These are phyloP conservation scores for Furcasterigmium sp. DNA, from an alignment of 2,329 filamentous ascomycete genomes.

Conservation along the genomic window DNA sequence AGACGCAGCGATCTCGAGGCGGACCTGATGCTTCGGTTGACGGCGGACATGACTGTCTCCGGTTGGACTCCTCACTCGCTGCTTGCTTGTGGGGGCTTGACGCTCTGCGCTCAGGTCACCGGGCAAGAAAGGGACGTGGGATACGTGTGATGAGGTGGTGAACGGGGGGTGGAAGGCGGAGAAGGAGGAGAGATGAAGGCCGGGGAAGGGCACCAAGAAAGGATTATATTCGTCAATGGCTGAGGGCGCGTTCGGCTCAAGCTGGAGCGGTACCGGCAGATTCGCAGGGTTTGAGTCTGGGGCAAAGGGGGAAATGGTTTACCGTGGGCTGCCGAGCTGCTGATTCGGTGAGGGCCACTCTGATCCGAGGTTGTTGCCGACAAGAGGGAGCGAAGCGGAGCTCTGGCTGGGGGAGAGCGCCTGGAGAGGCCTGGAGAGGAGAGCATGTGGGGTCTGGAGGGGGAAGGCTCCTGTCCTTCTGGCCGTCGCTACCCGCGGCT, in stretches of 20 bases:
- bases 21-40: constrained; percentile 48
- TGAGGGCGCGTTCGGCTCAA: neutral
- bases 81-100: too few relatives aligned
- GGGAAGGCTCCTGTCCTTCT: too few relatives aligned
- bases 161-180: constrained; percentile 1
- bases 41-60: constrained; percentile 44
- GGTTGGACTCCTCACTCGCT: too few relatives aligned
- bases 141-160: neutral
- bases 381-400: neutral
- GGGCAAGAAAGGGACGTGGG: neutral
- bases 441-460: too few relatives aligned
- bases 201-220: neutral
- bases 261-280: neutral
- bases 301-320: constrained; percentile 7
- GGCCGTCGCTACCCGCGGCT: neutral
- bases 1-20: constrained; percentile 49
- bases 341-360: constrained; percentile 7
- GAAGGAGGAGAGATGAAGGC: neutral
- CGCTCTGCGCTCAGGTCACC: neutral
- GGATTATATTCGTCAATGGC: constrained; percentile 1
- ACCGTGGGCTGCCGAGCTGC: constrained; percentile 12
- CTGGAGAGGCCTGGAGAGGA: neutral
- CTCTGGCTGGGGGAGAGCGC: neutral
- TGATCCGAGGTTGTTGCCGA: constrained; percentile 13
- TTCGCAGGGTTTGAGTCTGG: neutral